Base-by-base conservation (phyloP, 345 rosid genomes). In the Corchorus capsularis region DNA sequence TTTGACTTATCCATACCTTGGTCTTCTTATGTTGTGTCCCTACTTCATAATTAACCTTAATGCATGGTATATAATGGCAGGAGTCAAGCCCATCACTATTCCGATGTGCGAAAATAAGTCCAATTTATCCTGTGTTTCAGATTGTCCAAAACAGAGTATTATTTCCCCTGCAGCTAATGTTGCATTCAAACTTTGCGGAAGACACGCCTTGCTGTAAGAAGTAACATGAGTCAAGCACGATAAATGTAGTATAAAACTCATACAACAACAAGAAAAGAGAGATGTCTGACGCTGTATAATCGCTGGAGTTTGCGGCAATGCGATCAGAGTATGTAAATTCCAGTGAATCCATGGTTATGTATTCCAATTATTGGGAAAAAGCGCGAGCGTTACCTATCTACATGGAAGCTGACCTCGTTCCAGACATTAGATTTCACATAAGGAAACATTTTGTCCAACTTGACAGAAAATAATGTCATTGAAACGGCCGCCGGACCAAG, bases 81-180 rank as follows among this genome's bases (percentile, higher is more conserved):
- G n/a, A n/a, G n/a, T n/a, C n/a, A n/a, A n/a, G n/a, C n/a, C n/a
- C n/a, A n/a, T n/a, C n/a, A n/a, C n/a, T n/a, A n/a, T n/a, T n/a
- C n/a, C n/a, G n/a, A n/a, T n/a, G n/a, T 46, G 83, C 79, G 80
- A 65, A 32, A 11, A 17, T 32, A 82, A n/a, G n/a, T n/a, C n/a
- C n/a, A n/a, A n/a, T n/a, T n/a, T 71, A 10, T 68, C 78, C 14
- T 76, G 77, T 19, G 66, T 27, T 14, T 56, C 61, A 49, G 81
- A 75, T 75, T 65, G 65, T 64, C 80, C 67, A 70, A 86, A 79
- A 54, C 89, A 86, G 16, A 86, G 79, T 63, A 86, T 75, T 63
- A 82, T 78, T 68, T 86, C 82, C 22, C 89, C 87, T 49, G 81
- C 72, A 35, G 84, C 85, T 72, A 84, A 71, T 63, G 87, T 82